Percentiles rank a stretch among this genome's conserved stretches.
These are phyloP conservation scores for Limnanthes douglasii DNA, from an alignment of 345 rosid genomes.

Conservation along the genomic window DNA sequence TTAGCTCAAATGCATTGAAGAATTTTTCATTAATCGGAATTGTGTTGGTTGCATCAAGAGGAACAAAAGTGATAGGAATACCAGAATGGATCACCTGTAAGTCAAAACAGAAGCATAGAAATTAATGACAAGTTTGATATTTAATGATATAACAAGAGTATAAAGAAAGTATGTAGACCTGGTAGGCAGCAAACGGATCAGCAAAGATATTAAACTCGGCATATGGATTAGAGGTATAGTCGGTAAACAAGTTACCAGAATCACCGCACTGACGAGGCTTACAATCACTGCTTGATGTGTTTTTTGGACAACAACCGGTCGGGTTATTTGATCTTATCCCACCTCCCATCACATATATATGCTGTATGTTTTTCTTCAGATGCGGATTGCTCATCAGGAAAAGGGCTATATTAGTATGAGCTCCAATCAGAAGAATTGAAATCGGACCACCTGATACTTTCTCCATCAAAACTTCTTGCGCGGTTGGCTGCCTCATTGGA, in stretches of 20 bases:
- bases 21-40: conserved; percentile 45
- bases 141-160: background rate
- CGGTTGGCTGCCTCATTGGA: conserved; percentile 63
- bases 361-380: conserved; percentile 59
- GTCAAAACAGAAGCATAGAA: background rate
- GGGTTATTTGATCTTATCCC: conserved; percentile 56
- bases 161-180: conserved; percentile 18
- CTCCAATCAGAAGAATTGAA: conserved; percentile 37
- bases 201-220: conserved; percentile 79
- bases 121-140: background rate
- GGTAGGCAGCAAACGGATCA: conserved; percentile 89
- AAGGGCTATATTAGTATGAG: conserved; percentile 63
- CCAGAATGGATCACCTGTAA: conserved; percentile 82
- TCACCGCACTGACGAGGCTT: conserved; percentile 46
- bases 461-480: conserved; percentile 66
- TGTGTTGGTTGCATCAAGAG: conserved; percentile 87
- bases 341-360: conserved; percentile 79
- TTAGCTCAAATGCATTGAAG: conserved; percentile 41
- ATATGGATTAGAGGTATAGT: conserved; percentile 59
- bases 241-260: conserved; percentile 59
- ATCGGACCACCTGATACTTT: conserved; percentile 58
- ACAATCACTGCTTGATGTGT: conserved; percentile 30
- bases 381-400: conserved; percentile 73
- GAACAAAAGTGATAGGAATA: conserved; percentile 65
- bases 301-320: conserved; percentile 47